phyloP scores from a whole-genome alignment of 208 protist genomes.

The Leishmania arabica region DNA sequence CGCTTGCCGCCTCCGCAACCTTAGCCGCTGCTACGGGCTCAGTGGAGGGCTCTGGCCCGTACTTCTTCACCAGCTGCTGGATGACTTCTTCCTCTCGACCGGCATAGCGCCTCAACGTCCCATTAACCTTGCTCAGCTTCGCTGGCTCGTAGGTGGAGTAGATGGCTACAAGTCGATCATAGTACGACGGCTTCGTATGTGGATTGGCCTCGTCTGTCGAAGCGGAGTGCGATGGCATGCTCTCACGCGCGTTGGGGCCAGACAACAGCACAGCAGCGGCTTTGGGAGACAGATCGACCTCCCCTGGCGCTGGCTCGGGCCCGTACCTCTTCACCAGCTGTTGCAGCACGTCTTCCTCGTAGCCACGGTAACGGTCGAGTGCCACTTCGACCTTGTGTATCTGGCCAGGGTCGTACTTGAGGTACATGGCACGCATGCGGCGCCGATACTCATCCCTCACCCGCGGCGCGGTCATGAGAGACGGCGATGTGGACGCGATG shows the following conservation, averaged over 20 bases:
- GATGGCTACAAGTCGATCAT: constrained; percentile 64
- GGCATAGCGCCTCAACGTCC: constrained; percentile 60
- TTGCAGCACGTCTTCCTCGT: constrained; percentile 40
- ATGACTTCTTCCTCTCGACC: constrained; percentile 75
- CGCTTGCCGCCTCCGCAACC: not conserved
- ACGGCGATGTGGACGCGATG: constrained; percentile 5
- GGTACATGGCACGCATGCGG: constrained; percentile 37
- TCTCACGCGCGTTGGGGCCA: not conserved
- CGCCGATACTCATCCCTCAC: constrained; percentile 21
- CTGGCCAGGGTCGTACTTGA: constrained; percentile 45
- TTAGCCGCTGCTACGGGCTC: not conserved
- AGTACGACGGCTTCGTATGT: constrained; percentile 28
- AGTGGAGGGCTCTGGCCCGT: constrained; percentile 62
- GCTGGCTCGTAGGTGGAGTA: constrained; percentile 70
- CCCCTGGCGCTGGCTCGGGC: constrained; percentile 17
- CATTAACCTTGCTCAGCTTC: constrained; percentile 65
- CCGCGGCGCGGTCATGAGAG: constrained; percentile 5
- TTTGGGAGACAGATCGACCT: constrained; percentile 7
- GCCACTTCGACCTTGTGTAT: constrained; percentile 33
- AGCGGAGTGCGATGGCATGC: not conserved
- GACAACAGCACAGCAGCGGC: not conserved
- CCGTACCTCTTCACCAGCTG: constrained; percentile 46
- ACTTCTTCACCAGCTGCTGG: constrained; percentile 69
- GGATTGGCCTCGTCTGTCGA: not conserved
- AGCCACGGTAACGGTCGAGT: constrained; percentile 38